Evolutionary conservation across 1,284 basidiomycete genomes (phyloP).

Genomic region (Fomitopsis betulina): DNA sequence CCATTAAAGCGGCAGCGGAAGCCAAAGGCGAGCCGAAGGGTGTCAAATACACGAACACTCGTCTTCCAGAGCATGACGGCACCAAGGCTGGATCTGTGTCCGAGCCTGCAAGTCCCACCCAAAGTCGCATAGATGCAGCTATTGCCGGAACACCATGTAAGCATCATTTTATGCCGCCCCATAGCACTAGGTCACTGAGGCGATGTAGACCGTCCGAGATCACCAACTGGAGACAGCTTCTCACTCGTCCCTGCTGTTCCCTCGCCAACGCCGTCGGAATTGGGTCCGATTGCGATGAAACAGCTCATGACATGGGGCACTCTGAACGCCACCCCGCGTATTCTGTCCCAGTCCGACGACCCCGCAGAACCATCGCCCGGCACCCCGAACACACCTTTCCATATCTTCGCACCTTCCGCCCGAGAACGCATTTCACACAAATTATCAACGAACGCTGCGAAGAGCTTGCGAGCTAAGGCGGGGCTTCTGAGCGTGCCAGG

Average conservation of each 20-base stretch:
- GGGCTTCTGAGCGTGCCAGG: conserved; percentile 41
- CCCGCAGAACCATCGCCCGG: conserved; percentile 31
- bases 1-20: conserved; percentile 27
- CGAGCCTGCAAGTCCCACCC: conserved; percentile 79
- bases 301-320: conserved; percentile 95
- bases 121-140: conserved; percentile 84
- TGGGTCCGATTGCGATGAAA: conserved; percentile 72
- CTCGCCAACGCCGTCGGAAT: conserved; percentile 76
- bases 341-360: conserved; percentile 67
- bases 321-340: conserved; percentile 79
- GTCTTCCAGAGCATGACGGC: conserved; percentile 65
- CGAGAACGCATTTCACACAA: conserved; percentile 77
- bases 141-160: conserved; percentile 79
- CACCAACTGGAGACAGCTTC: conserved; percentile 54
- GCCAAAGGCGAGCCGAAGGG: conserved; percentile 51
- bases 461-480: conserved; percentile 67
- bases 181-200: conserved; percentile 7
- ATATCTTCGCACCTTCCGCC: conserved; percentile 61
- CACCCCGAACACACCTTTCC: conserved; percentile 60
- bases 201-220: conserved; percentile 50
- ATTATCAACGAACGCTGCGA: conserved; percentile 70
- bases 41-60: conserved; percentile 78
- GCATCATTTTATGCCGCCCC: conserved; percentile 19
- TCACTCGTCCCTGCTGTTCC: conserved; percentile 82
- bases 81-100: conserved; percentile 40